Percentiles rank a stretch among this genome's conserved stretches.
phyloP scores from a whole-genome alignment of 805 yeast genomes.

The Hanseniaspora vineae region DNA sequence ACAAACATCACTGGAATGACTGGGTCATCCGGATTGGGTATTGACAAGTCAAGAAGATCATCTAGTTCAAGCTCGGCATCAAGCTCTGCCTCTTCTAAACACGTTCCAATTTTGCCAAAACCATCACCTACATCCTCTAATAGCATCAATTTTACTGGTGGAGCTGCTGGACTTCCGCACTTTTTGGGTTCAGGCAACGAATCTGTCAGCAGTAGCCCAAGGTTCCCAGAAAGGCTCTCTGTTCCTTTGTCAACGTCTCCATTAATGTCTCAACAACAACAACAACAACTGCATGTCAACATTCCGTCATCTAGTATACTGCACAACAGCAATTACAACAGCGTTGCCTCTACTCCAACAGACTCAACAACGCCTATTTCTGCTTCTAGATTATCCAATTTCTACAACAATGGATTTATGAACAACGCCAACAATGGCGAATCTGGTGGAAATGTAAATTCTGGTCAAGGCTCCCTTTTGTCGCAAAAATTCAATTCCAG shows the following conservation, averaged over 20 bases:
- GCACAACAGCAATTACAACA: background rate
- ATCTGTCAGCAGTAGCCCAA: background rate
- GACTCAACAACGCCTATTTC: background rate
- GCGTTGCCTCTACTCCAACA: background rate
- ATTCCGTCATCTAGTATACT: background rate
- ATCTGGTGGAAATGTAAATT: background rate
- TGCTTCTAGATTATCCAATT: background rate
- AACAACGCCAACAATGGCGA: background rate
- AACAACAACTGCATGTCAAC: background rate
- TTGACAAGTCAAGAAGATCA: slow-evolving; percentile 16
- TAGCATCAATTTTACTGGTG: background rate
- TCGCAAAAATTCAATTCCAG: background rate
- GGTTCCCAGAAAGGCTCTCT: background rate
- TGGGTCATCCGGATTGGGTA: background rate
- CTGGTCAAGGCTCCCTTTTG: background rate
- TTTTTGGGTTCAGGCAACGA: background rate
- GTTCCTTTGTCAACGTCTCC: background rate
- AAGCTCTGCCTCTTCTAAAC: slow-evolving; percentile 18
- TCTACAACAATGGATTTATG: background rate
- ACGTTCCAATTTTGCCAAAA: slow-evolving; percentile 25
- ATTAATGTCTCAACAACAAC: background rate
- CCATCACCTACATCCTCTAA: slow-evolving; percentile 14
- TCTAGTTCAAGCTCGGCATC: slow-evolving; percentile 21
- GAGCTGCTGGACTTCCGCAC: background rate
- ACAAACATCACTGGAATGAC: background rate